Evolutionary conservation across 1,139 yeast genomes (phyloP).

Genomic region (Geotrichum macrosporum): DNA sequence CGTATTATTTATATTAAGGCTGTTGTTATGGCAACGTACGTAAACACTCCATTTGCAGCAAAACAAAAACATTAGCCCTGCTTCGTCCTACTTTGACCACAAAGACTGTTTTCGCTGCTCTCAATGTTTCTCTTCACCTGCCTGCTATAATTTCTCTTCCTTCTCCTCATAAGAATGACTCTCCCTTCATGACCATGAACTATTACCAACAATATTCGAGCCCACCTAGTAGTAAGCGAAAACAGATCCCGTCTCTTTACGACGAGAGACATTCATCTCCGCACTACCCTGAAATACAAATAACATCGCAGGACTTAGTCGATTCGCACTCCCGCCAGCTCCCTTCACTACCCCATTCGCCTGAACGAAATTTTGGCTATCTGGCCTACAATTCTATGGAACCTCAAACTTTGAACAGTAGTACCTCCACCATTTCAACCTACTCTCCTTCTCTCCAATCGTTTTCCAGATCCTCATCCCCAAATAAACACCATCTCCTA

Average conservation of each 20-base stretch:
- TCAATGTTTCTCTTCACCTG: too few relatives aligned
- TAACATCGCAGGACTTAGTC: conserved; percentile 2
- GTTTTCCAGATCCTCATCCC: conserved; percentile 11
- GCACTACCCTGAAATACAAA: conserved; percentile 4
- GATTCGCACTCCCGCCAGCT: conserved; percentile 6
- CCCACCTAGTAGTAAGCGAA: neutral
- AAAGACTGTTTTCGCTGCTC: too few relatives aligned
- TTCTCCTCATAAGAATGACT: too few relatives aligned
- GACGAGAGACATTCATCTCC: neutral
- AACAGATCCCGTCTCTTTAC: neutral
- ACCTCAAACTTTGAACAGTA: neutral
- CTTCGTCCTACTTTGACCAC: too few relatives aligned
- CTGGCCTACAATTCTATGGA: conserved; percentile 1
- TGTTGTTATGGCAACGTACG: too few relatives aligned
- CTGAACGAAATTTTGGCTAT: conserved; percentile 1
- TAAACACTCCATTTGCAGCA: too few relatives aligned
- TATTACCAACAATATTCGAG: conserved; percentile 1
- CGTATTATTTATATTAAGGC: too few relatives aligned
- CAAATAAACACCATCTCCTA: conserved; percentile 17
- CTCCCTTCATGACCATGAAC: conserved; percentile 1
- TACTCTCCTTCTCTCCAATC: conserved; percentile 4
- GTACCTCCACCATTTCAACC: neutral
- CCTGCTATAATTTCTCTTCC: too few relatives aligned
- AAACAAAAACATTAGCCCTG: too few relatives aligned
- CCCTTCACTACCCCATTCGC: conserved; percentile 3